Evolutionary conservation across 208 protist species (phyloP).

Genomic region (Eutreptiella sp.): DNA sequence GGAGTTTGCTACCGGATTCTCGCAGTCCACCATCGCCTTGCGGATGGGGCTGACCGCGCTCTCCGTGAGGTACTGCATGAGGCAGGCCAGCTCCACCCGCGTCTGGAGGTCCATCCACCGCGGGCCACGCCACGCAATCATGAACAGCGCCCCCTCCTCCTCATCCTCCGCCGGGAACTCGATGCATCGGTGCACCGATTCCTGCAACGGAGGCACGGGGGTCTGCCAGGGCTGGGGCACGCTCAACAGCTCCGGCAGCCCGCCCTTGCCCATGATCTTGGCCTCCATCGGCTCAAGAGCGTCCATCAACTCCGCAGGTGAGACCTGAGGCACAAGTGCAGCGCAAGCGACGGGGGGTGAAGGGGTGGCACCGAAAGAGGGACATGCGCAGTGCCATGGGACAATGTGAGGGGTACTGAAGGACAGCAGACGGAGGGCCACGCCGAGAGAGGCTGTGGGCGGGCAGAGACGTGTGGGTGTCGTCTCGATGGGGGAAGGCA

Average conservation of each 20-base stretch:
- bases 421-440: no score
- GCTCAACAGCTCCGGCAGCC: background rate
- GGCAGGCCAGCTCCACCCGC: background rate
- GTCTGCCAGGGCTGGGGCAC: constrained; percentile 21
- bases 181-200: constrained; percentile 9
- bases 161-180: constrained; percentile 46
- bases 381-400: no score
- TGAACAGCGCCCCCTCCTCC: constrained; percentile 9
- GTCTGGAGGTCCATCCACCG: constrained; percentile 23
- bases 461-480: no score
- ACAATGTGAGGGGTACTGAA: no score
- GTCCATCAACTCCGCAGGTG: constrained; percentile 23
- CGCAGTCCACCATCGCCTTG: constrained; percentile 29
- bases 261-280: constrained; percentile 31
- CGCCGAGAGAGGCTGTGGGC: no score
- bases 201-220: constrained; percentile 15
- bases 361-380: no score
- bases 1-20: constrained; percentile 20
- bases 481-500: no score
- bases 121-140: constrained; percentile 21
- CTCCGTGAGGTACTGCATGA: constrained; percentile 32
- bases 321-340: no score
- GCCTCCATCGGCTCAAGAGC: constrained; percentile 34
- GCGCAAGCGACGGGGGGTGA: no score
- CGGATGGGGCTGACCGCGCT: constrained; percentile 17